Conservation (phyloP, 2,329 filamentous ascomycete species). For the Neoascochyta sp. region DNA sequence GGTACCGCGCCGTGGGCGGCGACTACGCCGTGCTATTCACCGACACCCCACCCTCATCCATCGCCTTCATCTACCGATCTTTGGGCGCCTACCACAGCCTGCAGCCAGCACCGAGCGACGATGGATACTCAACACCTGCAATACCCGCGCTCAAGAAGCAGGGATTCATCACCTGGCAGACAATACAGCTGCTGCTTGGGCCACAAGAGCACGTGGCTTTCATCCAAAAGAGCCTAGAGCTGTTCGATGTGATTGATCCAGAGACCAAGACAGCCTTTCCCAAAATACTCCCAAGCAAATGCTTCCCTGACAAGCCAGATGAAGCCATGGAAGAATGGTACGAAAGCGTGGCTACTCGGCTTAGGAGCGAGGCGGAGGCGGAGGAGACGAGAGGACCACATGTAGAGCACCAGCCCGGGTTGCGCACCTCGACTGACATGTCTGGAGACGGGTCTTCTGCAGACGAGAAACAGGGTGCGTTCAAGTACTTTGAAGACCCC, state of each 20-base stretch:
- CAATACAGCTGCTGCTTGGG: conserved; percentile 80
- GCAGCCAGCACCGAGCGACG: conserved; percentile 61
- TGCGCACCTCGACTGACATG: conserved; percentile 31
- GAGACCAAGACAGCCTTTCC: conserved; percentile 58
- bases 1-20: conserved; percentile 48
- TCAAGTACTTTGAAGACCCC: conserved; percentile 49
- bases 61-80: conserved; percentile 90
- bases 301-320: conserved; percentile 70
- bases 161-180: conserved; percentile 92
- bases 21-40: conserved; percentile 65
- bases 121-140: conserved; percentile 69
- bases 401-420: conserved; percentile 22
- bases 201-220: conserved; percentile 85
- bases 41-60: conserved; percentile 64
- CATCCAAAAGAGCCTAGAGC: conserved; percentile 72
- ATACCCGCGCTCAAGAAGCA: conserved; percentile 77
- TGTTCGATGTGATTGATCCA: conserved; percentile 73
- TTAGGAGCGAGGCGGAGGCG: conserved; percentile 60
- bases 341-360: conserved; percentile 65
- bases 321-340: conserved; percentile 84
- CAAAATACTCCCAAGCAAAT: conserved; percentile 61
- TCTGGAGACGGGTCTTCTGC: conserved; percentile 37
- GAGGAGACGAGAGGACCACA: conserved; percentile 22
- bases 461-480: conserved; percentile 44
- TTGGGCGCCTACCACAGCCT: conserved; percentile 87